phyloP scores from a whole-genome alignment of 139 green algal species.

The Asterochloris sp. region DNA sequence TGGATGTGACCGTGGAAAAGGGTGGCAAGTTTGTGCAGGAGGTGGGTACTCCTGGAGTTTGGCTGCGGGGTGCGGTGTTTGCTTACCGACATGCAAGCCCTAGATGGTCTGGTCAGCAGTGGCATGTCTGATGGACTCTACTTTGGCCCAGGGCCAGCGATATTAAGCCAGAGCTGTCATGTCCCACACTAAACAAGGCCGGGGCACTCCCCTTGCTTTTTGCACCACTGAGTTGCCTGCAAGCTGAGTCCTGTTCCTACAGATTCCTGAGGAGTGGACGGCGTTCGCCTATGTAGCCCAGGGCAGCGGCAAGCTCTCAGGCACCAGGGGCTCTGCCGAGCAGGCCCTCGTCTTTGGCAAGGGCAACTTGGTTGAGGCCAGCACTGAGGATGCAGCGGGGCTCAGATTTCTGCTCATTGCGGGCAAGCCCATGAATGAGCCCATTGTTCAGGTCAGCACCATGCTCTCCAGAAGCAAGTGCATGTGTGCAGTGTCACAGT shows the following conservation, averaged over 20 bases:
- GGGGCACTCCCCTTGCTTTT: no score
- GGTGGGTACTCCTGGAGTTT: constrained; percentile 10
- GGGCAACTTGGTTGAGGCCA: constrained; percentile 30
- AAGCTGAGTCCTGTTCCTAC: not conserved
- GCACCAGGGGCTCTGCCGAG: constrained; percentile 37
- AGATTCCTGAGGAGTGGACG: constrained; percentile 49
- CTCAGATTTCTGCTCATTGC: constrained; percentile 80
- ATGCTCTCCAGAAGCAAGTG: not conserved
- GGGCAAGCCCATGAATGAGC: constrained; percentile 81
- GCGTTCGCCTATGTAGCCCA: constrained; percentile 80
- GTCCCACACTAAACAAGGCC: no score
- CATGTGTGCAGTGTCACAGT: not conserved
- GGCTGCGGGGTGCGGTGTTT: no score
- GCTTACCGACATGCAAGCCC: no score
- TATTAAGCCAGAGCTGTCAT: no score
- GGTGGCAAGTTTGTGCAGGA: constrained; percentile 45
- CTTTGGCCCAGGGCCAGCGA: no score
- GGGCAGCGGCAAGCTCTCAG: constrained; percentile 58
- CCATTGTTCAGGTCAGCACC: constrained; percentile 66
- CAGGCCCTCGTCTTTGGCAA: constrained; percentile 37
- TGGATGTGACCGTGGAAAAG: constrained; percentile 67
- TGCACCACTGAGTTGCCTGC: no score
- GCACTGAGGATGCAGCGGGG: constrained; percentile 14
- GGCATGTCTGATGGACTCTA: no score
- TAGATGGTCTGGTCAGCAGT: no score